Evolutionary conservation across 2,329 filamentous ascomycete species (phyloP), one percentile per base, ranked within the genome.

Genomic region (Orbilia oligospora): DNA sequence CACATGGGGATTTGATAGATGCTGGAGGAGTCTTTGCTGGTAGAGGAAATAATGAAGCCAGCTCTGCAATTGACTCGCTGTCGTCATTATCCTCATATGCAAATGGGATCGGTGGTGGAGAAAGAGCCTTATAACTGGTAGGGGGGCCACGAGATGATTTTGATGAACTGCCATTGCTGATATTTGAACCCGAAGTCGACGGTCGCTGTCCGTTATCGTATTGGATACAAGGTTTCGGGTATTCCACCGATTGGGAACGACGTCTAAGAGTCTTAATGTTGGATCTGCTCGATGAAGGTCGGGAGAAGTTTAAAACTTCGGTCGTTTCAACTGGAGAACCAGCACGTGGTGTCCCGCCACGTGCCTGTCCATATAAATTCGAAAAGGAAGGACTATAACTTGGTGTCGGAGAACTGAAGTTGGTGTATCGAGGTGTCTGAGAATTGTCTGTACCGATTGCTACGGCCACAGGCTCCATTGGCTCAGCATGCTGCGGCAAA

Each of bases 1-100:
- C 61, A 9, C 67, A 51, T 20, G 67, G 67, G 30, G 73, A 77
- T 46, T 64, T 77, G 27, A 71, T 66, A 30, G 73, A 77, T 1
- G 67, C 58, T 10, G 73, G 73, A 5, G 75, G 75, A n/a, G 75
- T 58, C 18, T 69, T 78, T 8, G 75, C 68, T 10, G 75, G 68
- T 48, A 72, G 49, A 18, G 75, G 75, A 24, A 78, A 78, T 22
- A 64, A 53, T 24, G 66, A 72, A 24, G 75, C 75, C 27, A 78
- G 38, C 53, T 78, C 75, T 49, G 75, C 67, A 55, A 78, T 78
- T 18, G 75, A 78, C 27, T 69, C 75, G 38, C n/a, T 48, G 20
- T 72, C 68, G 22, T 63, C 75, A n/a, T 67, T 24, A 48, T 78
- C 46, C 8, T 72, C 64, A n/a, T 30, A 70, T 22, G 75, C 64